Evolutionary conservation across 805 yeast genomes (phyloP).

Genomic region (Candida tallmaniae): DNA sequence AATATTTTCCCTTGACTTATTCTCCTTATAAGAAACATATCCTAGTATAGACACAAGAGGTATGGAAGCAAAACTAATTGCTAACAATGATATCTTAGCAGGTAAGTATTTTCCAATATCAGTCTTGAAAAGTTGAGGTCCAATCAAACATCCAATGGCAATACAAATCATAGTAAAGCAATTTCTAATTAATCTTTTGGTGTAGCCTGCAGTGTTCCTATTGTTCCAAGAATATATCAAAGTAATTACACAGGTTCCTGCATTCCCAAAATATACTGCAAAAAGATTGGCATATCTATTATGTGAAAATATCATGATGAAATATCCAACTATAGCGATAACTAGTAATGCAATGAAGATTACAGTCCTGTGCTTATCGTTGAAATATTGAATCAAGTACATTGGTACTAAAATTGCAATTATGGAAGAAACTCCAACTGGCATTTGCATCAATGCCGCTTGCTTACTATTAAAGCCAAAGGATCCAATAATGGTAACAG

Average conservation of each 20-base stretch:
- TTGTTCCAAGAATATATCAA: conserved; percentile 59
- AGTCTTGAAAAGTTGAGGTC: conserved; percentile 63
- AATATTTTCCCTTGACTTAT: conserved; percentile 42
- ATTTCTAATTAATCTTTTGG: conserved; percentile 62
- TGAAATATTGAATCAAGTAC: conserved; percentile 21
- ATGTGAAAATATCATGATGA: conserved; percentile 38
- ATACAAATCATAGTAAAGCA: conserved; percentile 60
- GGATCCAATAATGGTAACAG: conserved; percentile 47
- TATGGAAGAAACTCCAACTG: conserved; percentile 49
- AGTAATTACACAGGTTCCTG: conserved; percentile 55
- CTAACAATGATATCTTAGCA: conserved; percentile 55
- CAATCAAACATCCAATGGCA: conserved; percentile 61
- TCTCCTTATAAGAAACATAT: conserved; percentile 44
- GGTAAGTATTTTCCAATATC: conserved; percentile 51
- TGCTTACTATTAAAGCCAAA: conserved; percentile 45
- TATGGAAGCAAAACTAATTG: conserved; percentile 43
- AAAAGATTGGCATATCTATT: conserved; percentile 43
- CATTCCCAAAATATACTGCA: conserved; percentile 47
- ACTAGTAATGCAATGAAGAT: conserved; percentile 28
- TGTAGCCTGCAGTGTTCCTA: conserved; percentile 66
- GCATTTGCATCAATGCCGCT: conserved; percentile 51
- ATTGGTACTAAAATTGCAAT: conserved; percentile 28
- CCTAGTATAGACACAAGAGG: conserved; percentile 43
- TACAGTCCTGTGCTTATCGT: conserved; percentile 20
- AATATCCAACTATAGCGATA: conserved; percentile 32